These are phyloP conservation scores for Colletotrichum scovillei DNA, from an alignment of 2,329 filamentous ascomycete species.

Conservation along the genomic window DNA sequence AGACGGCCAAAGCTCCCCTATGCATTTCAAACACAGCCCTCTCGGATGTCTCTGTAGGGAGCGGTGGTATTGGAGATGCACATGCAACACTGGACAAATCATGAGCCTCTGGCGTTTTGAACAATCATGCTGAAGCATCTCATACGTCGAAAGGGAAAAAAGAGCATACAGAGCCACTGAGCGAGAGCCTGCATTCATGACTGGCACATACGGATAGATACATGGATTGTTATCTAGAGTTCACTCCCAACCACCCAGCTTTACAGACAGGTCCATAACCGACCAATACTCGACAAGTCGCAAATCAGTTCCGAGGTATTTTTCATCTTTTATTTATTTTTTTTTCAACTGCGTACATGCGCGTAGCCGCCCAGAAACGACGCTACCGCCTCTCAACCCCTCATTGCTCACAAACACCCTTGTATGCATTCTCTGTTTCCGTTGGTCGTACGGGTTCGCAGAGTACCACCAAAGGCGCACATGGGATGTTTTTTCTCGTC, in stretches of 20 bases:
- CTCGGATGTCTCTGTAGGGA: not conserved
- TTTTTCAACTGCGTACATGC: not conserved
- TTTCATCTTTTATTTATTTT: too few species aligned
- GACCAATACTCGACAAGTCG: conserved; percentile 3
- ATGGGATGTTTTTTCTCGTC: not conserved
- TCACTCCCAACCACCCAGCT: not conserved
- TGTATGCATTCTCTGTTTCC: not conserved
- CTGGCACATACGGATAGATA: not conserved
- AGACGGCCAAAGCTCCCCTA: not conserved
- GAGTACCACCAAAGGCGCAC: not conserved
- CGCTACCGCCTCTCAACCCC: not conserved
- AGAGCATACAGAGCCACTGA: not conserved
- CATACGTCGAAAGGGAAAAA: not conserved
- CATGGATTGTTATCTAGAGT: not conserved
- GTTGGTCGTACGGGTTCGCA: not conserved
- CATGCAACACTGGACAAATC: not conserved
- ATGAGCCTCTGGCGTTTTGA: not conserved
- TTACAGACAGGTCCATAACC: not conserved
- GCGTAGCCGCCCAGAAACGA: conserved; percentile 20
- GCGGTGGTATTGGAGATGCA: not conserved
- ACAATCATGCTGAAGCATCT: not conserved
- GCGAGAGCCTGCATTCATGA: not conserved
- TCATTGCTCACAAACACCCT: not conserved
- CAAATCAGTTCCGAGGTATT: not conserved
- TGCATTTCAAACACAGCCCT: not conserved